Conservation (phyloP, 352 stramenopile genomes). For the Globisporangium solare region DNA sequence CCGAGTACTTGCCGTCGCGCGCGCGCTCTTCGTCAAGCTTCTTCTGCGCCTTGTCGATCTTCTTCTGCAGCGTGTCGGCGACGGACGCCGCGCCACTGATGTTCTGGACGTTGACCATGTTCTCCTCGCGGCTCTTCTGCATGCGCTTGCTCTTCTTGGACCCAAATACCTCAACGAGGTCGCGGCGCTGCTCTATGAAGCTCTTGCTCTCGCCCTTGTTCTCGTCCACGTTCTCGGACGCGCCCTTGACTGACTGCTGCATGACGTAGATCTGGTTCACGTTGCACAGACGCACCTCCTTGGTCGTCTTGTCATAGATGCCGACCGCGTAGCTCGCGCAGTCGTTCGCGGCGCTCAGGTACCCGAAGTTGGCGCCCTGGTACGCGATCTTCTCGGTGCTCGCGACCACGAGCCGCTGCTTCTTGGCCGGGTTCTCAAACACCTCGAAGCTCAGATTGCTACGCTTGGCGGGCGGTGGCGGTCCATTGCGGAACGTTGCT, state of each 20-base stretch:
- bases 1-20: conserved; percentile 49
- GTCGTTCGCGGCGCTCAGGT: conserved; percentile 67
- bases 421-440: conserved; percentile 78
- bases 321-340: conserved; percentile 69
- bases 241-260: conserved; percentile 76
- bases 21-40: conserved; percentile 43
- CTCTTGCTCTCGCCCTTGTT: conserved; percentile 52
- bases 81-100: conserved; percentile 68
- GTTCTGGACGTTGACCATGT: conserved; percentile 73
- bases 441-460: conserved; percentile 70
- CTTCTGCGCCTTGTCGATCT: conserved; percentile 53
- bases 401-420: conserved; percentile 73
- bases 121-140: conserved; percentile 78
- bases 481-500: conserved; percentile 82
- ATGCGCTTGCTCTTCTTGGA: conserved; percentile 85
- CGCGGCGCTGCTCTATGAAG: conserved; percentile 62
- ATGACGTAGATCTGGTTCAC: conserved; percentile 83
- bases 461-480: conserved; percentile 46
- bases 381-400: conserved; percentile 80
- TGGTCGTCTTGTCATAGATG: conserved; percentile 71
- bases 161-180: conserved; percentile 76
- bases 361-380: conserved; percentile 83
- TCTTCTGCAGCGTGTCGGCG: conserved; percentile 69
- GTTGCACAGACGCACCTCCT: conserved; percentile 73
- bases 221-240: conserved; percentile 62